Percentiles rank a stretch among this genome's conserved stretches.
Evolutionary conservation across 1,139 yeast species (phyloP).

Genomic region (Magnusiomyces magnusii): DNA sequence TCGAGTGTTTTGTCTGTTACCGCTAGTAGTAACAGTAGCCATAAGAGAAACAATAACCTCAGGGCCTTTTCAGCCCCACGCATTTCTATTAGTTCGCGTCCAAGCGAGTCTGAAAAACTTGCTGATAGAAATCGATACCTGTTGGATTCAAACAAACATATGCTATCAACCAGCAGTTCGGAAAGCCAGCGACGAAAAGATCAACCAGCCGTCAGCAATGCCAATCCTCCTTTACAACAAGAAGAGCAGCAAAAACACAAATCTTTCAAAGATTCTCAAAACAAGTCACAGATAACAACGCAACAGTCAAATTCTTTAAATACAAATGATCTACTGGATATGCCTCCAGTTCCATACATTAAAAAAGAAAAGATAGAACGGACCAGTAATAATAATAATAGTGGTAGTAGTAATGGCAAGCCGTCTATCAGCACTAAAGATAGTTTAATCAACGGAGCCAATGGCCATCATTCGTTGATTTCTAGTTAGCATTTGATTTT

Average conservation of each 20-base stretch:
- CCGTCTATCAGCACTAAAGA: background rate
- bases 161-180: background rate
- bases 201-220: background rate
- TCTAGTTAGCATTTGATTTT: no score
- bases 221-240: background rate
- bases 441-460: background rate
- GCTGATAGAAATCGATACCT: background rate
- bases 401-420: background rate
- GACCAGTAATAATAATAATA: background rate
- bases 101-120: no score
- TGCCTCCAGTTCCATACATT: background rate
- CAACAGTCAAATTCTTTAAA: background rate
- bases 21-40: background rate
- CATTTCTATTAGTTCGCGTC: no score
- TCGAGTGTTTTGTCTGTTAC: background rate
- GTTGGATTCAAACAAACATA: no score
- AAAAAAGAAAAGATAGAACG: background rate
- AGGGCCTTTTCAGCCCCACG: no score
- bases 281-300: background rate
- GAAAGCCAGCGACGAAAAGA: background rate
- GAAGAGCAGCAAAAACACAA: background rate
- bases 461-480: background rate
- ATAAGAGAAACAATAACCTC: no score
- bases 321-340: background rate
- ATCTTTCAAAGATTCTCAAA: background rate